Percentiles rank a stretch among this genome's conserved stretches.
Evolutionary conservation across 169 alveolate genomes (phyloP).

Genomic region (Plasmodium coatneyi): DNA sequence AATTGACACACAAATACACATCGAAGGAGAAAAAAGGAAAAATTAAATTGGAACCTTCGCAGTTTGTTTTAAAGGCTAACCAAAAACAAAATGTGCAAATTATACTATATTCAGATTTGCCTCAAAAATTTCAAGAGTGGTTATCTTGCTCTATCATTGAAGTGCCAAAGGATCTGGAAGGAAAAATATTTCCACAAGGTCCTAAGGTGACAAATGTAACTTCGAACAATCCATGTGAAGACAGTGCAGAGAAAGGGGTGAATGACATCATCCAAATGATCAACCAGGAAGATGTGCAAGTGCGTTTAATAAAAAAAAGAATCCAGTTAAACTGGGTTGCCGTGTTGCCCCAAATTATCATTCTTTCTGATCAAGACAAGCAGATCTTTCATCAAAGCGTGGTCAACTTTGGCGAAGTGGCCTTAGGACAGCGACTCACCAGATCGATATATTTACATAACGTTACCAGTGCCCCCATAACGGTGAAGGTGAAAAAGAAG

Average conservation of each 20-base stretch:
- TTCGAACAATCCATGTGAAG: conserved; percentile 24
- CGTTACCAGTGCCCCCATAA: conserved; percentile 61
- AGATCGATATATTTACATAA: conserved; percentile 34
- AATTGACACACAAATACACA: conserved; percentile 45
- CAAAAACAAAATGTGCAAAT: conserved; percentile 22
- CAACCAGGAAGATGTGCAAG: conserved; percentile 51
- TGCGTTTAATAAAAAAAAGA: conserved; percentile 53
- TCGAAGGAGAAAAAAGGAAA: conserved; percentile 38
- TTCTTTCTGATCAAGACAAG: conserved; percentile 20
- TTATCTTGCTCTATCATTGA: conserved; percentile 62
- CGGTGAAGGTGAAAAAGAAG: neutral
- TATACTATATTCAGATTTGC: conserved; percentile 41
- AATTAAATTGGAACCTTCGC: conserved; percentile 57
- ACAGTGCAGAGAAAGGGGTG: conserved; percentile 20
- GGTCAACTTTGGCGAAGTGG: conserved; percentile 55
- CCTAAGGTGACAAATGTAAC: conserved; percentile 9
- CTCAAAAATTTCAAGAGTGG: conserved; percentile 31
- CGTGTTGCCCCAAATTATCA: conserved; percentile 58
- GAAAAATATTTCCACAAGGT: neutral
- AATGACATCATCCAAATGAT: conserved; percentile 34
- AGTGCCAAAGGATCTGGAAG: conserved; percentile 46
- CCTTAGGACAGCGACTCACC: conserved; percentile 46
- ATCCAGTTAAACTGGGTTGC: conserved; percentile 24
- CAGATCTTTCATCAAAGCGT: conserved; percentile 48
- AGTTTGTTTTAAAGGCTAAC: conserved; percentile 40